These are phyloP conservation scores for Monilinia fructigena DNA, from an alignment of 2,329 filamentous ascomycete genomes.

Conservation along the genomic window DNA sequence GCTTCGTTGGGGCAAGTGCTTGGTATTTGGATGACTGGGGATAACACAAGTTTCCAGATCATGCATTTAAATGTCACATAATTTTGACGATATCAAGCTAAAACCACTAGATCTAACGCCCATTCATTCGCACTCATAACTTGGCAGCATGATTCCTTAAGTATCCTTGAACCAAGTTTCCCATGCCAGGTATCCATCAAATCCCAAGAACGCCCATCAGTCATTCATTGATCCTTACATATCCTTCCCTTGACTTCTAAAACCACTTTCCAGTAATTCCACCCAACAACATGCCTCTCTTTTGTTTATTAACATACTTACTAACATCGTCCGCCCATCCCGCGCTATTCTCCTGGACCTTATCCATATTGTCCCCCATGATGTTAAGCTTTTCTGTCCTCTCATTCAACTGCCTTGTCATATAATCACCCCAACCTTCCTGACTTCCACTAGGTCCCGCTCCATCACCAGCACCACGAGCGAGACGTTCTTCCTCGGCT, in stretches of 20 bases:
- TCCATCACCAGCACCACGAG: conserved; percentile 43
- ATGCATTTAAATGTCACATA: neutral
- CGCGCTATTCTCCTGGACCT: conserved; percentile 73
- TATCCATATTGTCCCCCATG: conserved; percentile 82
- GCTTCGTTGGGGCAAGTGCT: too few relatives aligned
- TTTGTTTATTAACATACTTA: conserved; percentile 84
- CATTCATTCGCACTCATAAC: neutral
- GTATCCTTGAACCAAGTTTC: neutral
- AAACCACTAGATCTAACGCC: neutral
- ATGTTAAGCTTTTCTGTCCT: conserved; percentile 82
- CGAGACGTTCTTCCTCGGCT: conserved; percentile 68
- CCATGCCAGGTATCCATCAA: conserved; percentile 9
- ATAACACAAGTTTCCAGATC: too few relatives aligned
- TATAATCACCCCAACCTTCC: conserved; percentile 74
- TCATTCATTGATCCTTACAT: neutral
- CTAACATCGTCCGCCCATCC: conserved; percentile 85
- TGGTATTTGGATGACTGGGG: too few relatives aligned
- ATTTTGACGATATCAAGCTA: neutral
- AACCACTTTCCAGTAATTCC: conserved; percentile 60
- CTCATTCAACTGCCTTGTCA: conserved; percentile 84
- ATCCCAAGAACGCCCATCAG: conserved; percentile 14
- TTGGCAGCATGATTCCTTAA: neutral
- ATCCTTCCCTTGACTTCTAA: conserved; percentile 21
- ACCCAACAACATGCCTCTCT: conserved; percentile 77
- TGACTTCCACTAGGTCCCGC: conserved; percentile 38